Evolutionary conservation across 208 protist genomes (phyloP).

Genomic region (Herpetomonas muscarum): DNA sequence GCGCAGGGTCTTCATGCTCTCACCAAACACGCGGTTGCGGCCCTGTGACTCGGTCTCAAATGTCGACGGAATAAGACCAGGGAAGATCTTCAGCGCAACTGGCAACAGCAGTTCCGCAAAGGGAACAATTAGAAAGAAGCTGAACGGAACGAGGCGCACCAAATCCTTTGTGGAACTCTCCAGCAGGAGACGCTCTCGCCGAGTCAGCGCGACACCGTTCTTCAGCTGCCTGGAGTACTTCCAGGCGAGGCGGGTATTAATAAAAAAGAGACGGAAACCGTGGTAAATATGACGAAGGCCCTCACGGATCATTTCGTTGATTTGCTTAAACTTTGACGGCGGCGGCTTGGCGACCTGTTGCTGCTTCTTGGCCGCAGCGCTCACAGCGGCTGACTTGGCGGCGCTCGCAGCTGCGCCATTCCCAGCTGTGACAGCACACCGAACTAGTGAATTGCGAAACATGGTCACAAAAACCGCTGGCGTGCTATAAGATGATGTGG

Average conservation of each 20-base stretch:
- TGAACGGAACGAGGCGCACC: conserved; percentile 95
- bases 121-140: conserved; percentile 96
- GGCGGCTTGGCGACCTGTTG: conserved; percentile 10
- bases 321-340: conserved; percentile 28
- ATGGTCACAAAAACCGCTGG: conserved; percentile 7
- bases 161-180: conserved; percentile 93
- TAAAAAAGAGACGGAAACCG: conserved; percentile 85
- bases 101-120: conserved; percentile 96
- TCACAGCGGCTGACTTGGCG: neutral
- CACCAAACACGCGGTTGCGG: conserved; percentile 69
- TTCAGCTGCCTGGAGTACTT: conserved; percentile 85
- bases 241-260: conserved; percentile 86
- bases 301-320: conserved; percentile 39
- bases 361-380: neutral
- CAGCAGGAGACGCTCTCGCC: conserved; percentile 86
- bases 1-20: conserved; percentile 71
- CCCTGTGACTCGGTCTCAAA: conserved; percentile 91
- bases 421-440: neutral
- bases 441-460: conserved; percentile 8
- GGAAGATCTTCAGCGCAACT: conserved; percentile 95
- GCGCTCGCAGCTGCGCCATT: neutral
- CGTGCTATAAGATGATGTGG: too few species aligned
- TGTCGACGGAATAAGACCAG: conserved; percentile 95
- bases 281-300: conserved; percentile 83
- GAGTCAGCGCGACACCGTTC: conserved; percentile 77